Conservation (phyloP, 1,284 basidiomycete species). For the Ceratobasidium theobromae region DNA sequence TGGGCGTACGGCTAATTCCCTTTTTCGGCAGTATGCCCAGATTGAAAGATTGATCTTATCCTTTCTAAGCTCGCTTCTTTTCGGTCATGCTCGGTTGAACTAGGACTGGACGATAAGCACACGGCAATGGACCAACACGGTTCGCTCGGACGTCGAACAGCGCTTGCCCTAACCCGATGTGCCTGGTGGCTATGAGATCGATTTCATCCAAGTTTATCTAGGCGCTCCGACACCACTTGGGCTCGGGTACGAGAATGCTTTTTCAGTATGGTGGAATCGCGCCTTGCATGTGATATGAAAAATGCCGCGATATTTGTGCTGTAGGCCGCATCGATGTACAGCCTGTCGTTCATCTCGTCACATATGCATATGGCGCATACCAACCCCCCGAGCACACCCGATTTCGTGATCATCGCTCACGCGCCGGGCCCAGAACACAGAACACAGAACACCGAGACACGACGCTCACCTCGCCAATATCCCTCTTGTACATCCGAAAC, state of each 20-base stretch:
- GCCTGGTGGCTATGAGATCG: not conserved
- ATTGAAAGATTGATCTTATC: not conserved
- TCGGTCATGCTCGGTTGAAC: constrained; percentile 27
- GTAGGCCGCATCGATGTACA: not conserved
- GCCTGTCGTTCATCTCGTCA: not conserved
- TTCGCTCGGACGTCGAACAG: not conserved
- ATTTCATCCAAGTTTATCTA: not conserved
- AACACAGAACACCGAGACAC: not conserved
- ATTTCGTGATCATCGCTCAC: not conserved
- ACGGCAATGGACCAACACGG: not conserved
- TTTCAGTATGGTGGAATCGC: not conserved
- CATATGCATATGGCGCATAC: not conserved
- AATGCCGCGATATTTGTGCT: not conserved
- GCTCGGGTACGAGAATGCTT: no score
- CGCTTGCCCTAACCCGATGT: not conserved
- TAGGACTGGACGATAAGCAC: constrained; percentile 29
- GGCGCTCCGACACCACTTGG: no score
- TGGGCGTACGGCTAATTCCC: not conserved
- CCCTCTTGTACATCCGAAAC: no score
- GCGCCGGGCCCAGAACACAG: not conserved
- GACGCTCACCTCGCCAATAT: not conserved
- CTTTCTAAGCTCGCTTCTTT: constrained; percentile 6
- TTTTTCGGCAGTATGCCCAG: not conserved
- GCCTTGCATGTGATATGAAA: not conserved
- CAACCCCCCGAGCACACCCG: not conserved